Evolutionary conservation across 139 green algal species (phyloP).

Genomic region (Chlamydomonas schloesseri): DNA sequence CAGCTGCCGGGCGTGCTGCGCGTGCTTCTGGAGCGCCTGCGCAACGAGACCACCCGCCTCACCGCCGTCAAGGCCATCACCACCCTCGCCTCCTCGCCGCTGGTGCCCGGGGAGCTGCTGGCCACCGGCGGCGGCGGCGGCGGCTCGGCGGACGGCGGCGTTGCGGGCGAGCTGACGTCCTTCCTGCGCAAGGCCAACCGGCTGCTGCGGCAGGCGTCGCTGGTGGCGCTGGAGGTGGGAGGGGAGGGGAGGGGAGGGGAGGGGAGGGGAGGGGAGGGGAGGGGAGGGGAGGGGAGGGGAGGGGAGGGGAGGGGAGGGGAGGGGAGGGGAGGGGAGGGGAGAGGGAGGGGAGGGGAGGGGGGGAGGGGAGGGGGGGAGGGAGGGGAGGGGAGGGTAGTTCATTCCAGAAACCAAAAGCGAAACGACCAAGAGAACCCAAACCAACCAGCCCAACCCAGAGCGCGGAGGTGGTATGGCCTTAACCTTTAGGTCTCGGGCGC

Average conservation of each 20-base stretch:
- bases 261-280: background rate
- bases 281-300: no score
- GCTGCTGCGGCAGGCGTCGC: slow-evolving; percentile 82
- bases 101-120: slow-evolving; percentile 72
- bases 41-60: slow-evolving; percentile 94
- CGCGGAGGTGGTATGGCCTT: no score
- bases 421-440: no score
- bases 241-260: background rate
- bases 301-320: background rate
- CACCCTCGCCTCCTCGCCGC: slow-evolving; percentile 74
- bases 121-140: background rate
- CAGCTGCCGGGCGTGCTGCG: slow-evolving; percentile 59
- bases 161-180: slow-evolving; percentile 80
- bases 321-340: no score
- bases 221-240: slow-evolving; percentile 74
- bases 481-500: no score
- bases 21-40: slow-evolving; percentile 89
- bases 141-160: slow-evolving; percentile 11
- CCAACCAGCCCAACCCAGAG: no score
- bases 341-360: no score
- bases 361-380: no score
- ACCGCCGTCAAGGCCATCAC: slow-evolving; percentile 85
- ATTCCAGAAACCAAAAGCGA: no score
- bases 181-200: slow-evolving; percentile 96
- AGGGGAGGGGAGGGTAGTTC: no score